These are phyloP conservation scores for Saxophila tyrrhenica DNA, from an alignment of 495 filamentous ascomycete genomes.

Conservation along the genomic window DNA sequence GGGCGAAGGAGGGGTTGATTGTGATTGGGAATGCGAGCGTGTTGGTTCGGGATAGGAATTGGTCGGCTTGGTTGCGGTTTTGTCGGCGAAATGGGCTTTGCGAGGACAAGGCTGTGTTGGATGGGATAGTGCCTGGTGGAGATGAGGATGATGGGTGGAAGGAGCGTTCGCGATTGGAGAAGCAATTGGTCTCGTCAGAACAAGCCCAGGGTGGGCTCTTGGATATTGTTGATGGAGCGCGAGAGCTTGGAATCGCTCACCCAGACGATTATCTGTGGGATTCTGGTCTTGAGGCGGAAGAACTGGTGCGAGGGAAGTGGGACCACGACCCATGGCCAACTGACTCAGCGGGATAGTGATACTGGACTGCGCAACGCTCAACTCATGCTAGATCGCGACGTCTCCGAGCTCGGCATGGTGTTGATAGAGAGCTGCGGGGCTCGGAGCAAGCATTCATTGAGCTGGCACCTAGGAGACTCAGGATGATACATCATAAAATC, in stretches of 20 bases:
- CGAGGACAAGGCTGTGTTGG: constrained; percentile 8
- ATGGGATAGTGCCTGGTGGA: not conserved
- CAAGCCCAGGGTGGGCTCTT: not conserved
- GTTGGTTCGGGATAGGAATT: constrained; percentile 33
- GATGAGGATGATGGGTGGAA: not conserved
- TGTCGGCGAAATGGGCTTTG: constrained; percentile 36
- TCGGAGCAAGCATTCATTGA: not conserved
- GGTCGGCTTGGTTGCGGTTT: constrained; percentile 39
- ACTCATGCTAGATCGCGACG: not conserved
- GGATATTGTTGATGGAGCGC: not conserved
- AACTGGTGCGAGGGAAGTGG: not conserved
- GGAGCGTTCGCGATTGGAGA: not conserved
- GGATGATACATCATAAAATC: not conserved
- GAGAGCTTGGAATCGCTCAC: not conserved
- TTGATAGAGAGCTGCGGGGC: not conserved
- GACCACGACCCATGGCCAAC: too few species aligned
- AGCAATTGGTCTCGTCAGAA: not conserved
- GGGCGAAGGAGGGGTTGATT: constrained; percentile 42
- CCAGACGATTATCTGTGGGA: not conserved
- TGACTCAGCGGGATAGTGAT: too few species aligned
- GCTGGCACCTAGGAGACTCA: not conserved
- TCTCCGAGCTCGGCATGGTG: not conserved
- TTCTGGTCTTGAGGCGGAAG: not conserved
- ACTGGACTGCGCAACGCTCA: too few species aligned
- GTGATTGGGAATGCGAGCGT: constrained; percentile 41